Percentiles rank a stretch among this genome's conserved stretches.
These are phyloP conservation scores for Xylariaceae sp. DNA, from an alignment of 2,329 filamentous ascomycete genomes.

Conservation along the genomic window DNA sequence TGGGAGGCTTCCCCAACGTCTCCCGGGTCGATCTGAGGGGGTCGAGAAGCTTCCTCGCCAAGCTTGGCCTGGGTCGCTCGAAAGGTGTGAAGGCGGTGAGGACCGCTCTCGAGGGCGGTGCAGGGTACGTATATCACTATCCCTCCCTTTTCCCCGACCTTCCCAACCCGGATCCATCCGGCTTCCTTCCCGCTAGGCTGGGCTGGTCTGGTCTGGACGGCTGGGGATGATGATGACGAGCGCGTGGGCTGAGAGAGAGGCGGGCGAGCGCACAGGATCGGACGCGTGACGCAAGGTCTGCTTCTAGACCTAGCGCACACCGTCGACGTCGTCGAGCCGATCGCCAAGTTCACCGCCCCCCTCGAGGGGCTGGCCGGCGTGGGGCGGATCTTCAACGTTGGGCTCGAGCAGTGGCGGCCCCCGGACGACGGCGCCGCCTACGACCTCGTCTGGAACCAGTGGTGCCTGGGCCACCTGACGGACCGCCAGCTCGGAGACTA, in stretches of 20 bases:
- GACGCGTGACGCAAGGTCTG: constrained; percentile 77
- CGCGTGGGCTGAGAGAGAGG: not conserved
- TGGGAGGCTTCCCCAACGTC: constrained; percentile 70
- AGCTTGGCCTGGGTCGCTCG: constrained; percentile 56
- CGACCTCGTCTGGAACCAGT: constrained; percentile 86
- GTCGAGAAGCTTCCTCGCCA: constrained; percentile 70
- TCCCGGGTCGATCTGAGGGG: constrained; percentile 72
- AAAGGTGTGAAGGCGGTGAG: constrained; percentile 34
- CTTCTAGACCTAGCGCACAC: constrained; percentile 69
- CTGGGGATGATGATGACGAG: too few species aligned
- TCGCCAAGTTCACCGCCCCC: constrained; percentile 74
- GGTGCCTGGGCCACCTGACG: constrained; percentile 83
- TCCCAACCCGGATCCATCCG: too few species aligned
- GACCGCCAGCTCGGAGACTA: constrained; percentile 73
- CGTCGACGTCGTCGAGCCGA: constrained; percentile 85
- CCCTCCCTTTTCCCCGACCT: not conserved
- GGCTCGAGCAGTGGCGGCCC: constrained; percentile 71
- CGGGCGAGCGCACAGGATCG: constrained; percentile 61
- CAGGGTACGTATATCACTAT: constrained; percentile 40
- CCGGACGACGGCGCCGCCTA: constrained; percentile 57
- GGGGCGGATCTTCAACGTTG: constrained; percentile 68
- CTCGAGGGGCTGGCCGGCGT: constrained; percentile 62
- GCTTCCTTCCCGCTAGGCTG: too few species aligned
- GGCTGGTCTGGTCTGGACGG: too few species aligned
- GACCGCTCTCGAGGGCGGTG: constrained; percentile 44